Evolutionary conservation across 495 filamentous ascomycete genomes (phyloP), one percentile per base, ranked within the genome.

Genomic region (Aspergillus ellipticus): DNA sequence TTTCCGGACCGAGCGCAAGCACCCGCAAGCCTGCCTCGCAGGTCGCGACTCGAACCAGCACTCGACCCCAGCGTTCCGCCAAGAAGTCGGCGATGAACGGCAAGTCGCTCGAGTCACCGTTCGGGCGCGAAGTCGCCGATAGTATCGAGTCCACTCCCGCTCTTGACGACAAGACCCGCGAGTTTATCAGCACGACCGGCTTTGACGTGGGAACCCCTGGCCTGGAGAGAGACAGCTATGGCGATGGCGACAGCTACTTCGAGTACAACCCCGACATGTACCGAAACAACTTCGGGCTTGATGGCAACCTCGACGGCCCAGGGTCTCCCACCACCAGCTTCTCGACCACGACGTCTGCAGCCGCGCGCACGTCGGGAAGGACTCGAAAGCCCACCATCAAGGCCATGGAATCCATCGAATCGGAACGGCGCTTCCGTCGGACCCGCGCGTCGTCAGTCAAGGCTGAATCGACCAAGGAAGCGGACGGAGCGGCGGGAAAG

Each of bases 341-440:
- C 13, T 70, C 73, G 11, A 65, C 64, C 8, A 57, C 56, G 0
- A 69, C 58, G 4, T 66, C 61, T 0, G 41, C 54, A 3, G 58
- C 41, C 20, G 58, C 61, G 10, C 65, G 73, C 6, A 59, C 64
- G 4, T 77, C 75, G 7, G 57, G 65, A 0, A 65, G 75, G 1
- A 11, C 68, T 20, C 69, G 75, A 9, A 77, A 77, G 49, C 73
- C 73, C 0, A 77, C 74, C 2, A 64, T 64, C 10, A 63, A 67
- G 13, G 74, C 74, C 15, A 56, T 77, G 16, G 75, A 78, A 49
- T 69, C 73, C 6, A 39, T 68, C 9, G 65, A 72, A 42, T 71
- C 66, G 0, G 55, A 59, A 21, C 53, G 66, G 42, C 61, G 60
- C 7, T 59, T 64, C 49, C 50, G 63, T 21, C 69, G 66, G 8